Percentiles rank a stretch among this genome's conserved stretches.
These are phyloP conservation scores for Pontederia crassipes DNA, from an alignment of 176 grass and related monocot genomes.

Conservation along the genomic window DNA sequence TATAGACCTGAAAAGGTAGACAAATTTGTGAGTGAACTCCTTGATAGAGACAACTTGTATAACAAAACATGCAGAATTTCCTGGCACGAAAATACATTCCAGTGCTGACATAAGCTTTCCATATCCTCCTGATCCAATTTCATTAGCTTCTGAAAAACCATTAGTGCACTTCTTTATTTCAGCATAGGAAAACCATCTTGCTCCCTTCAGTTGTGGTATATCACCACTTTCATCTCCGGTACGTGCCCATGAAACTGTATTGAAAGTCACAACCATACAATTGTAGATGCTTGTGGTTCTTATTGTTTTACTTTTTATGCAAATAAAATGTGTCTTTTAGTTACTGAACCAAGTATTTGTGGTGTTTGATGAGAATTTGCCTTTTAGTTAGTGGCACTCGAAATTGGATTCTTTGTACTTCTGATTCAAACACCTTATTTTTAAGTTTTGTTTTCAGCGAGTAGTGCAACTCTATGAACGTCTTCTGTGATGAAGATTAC, in stretches of 20 bases:
- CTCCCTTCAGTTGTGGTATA: slow-evolving; percentile 74
- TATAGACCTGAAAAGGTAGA: slow-evolving; percentile 35
- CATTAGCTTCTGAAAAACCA: slow-evolving; percentile 76
- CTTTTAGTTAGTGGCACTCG: too few species aligned
- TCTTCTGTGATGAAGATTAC: neutral
- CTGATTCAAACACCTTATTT: too few species aligned
- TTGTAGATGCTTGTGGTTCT: neutral
- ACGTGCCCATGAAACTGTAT: slow-evolving; percentile 52
- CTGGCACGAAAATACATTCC: neutral
- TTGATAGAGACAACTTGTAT: neutral
- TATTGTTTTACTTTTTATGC: neutral
- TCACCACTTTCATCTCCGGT: slow-evolving; percentile 44
- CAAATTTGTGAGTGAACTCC: slow-evolving; percentile 3
- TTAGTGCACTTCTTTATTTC: slow-evolving; percentile 64
- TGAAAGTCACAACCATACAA: neutral
- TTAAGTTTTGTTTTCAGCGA: too few species aligned
- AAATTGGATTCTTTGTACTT: too few species aligned
- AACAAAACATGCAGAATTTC: too few species aligned
- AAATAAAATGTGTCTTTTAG: neutral
- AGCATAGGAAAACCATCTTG: slow-evolving; percentile 83
- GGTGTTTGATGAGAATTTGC: too few species aligned
- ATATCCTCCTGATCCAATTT: slow-evolving; percentile 74
- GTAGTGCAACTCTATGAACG: too few species aligned
- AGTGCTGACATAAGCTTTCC: slow-evolving; percentile 46
- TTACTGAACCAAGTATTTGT: too few species aligned